Conservation (phyloP, 805 yeast genomes). For the Kluyveromyces lactis region DNA sequence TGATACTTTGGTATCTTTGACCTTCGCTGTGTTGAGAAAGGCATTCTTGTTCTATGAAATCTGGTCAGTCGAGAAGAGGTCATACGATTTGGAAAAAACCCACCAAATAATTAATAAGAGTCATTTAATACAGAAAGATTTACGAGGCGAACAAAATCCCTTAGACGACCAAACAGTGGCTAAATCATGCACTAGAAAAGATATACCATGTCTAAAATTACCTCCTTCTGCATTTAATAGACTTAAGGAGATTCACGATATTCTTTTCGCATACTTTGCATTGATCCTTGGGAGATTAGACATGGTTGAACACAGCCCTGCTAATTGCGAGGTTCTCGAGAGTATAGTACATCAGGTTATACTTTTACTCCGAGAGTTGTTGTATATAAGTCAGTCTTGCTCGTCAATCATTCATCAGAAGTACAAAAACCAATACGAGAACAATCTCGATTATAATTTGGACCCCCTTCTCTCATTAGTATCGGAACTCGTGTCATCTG, state of each 20-base stretch:
- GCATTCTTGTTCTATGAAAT: constrained; percentile 55
- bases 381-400: constrained; percentile 48
- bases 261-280: constrained; percentile 53
- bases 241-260: constrained; percentile 53
- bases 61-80: constrained; percentile 62
- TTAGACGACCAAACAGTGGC: background rate
- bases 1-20: constrained; percentile 52
- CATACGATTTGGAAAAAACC: constrained; percentile 28
- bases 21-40: constrained; percentile 58
- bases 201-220: constrained; percentile 36
- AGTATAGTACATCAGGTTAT: constrained; percentile 61
- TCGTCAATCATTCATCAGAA: constrained; percentile 28
- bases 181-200: constrained; percentile 9
- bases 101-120: background rate
- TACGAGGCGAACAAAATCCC: background rate
- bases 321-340: constrained; percentile 62
- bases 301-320: constrained; percentile 62
- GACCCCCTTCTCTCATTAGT: constrained; percentile 53
- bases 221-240: constrained; percentile 61
- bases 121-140: background rate
- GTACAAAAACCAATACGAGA: constrained; percentile 22
- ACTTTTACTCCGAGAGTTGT: constrained; percentile 51
- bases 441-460: constrained; percentile 34
- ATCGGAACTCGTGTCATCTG: constrained; percentile 56
- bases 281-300: constrained; percentile 70